These are phyloP conservation scores for Thermomucor indicae-seudaticae DNA, from an alignment of 371 early-diverging fungal genomes.

Conservation along the genomic window DNA sequence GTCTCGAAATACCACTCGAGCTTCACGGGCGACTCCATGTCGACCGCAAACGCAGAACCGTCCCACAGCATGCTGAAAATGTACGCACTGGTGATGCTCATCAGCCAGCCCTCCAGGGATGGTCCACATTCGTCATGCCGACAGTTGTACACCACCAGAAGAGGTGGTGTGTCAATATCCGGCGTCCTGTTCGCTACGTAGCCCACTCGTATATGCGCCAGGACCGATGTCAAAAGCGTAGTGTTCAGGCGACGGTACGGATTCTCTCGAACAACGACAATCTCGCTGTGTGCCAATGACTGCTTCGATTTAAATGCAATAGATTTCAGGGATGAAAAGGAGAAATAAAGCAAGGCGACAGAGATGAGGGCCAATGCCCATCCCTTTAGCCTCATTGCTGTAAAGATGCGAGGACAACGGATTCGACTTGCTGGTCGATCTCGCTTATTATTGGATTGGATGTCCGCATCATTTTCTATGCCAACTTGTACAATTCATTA, in stretches of 20 bases:
- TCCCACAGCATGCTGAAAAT: conserved; percentile 35
- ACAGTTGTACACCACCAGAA: conserved; percentile 31
- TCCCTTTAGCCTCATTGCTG: conserved; percentile 11
- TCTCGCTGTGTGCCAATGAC: conserved; percentile 1
- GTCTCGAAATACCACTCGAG: conserved; percentile 36
- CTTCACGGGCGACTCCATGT: conserved; percentile 25
- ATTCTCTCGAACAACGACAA: conserved; percentile 7
- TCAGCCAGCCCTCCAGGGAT: conserved; percentile 25
- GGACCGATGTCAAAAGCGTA: conserved; percentile 18
- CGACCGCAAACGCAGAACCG: conserved; percentile 35
- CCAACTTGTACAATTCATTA: no score
- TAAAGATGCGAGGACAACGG: no score
- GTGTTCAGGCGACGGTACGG: conserved; percentile 8
- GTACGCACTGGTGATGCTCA: conserved; percentile 27
- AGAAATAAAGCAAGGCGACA: conserved; percentile 6
- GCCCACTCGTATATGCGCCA: conserved; percentile 33
- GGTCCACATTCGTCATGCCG: conserved; percentile 19
- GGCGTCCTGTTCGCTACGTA: conserved; percentile 47
- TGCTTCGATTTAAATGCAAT: conserved; percentile 3
- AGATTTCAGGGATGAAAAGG: conserved; percentile 8
- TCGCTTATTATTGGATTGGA: no score
- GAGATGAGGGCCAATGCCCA: conserved; percentile 10
- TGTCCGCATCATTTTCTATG: no score
- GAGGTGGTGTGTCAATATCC: conserved; percentile 32
- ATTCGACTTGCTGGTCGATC: no score